These are phyloP conservation scores for Agastache rugosa DNA, from an alignment of 257 asterid genomes.

Conservation along the genomic window DNA sequence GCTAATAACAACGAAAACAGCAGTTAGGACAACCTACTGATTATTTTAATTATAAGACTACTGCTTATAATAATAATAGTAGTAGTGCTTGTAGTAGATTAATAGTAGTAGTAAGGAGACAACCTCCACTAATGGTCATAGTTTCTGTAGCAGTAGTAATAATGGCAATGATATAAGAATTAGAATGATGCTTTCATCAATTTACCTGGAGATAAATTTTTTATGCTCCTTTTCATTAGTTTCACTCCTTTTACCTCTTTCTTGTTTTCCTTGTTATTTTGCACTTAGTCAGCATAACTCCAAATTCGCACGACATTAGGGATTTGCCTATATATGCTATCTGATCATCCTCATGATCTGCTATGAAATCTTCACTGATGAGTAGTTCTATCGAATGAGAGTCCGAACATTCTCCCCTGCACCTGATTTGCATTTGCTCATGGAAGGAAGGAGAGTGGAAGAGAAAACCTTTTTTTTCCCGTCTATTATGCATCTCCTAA, in stretches of 20 bases:
- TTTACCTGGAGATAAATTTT: background rate
- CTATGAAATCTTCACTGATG: background rate
- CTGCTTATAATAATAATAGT: background rate
- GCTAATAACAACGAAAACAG: too few species aligned
- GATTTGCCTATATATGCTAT: background rate
- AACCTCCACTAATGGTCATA: background rate
- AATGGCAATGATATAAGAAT: too few species aligned
- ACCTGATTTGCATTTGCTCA: background rate
- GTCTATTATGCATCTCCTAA: background rate
- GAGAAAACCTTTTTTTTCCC: background rate
- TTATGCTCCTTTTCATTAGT: background rate
- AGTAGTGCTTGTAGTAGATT: too few species aligned
- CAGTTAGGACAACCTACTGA: background rate
- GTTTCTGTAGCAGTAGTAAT: background rate
- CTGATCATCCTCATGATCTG: constrained; percentile 12
- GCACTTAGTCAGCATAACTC: background rate
- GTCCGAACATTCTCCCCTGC: background rate
- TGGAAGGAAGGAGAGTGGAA: constrained; percentile 1
- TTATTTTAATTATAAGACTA: background rate
- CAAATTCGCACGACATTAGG: background rate
- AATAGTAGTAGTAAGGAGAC: background rate
- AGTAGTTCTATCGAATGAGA: background rate
- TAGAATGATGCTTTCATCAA: background rate
- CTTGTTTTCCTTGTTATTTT: constrained; percentile 2
- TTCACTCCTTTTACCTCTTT: background rate